phyloP scores from a whole-genome alignment of 1,284 basidiomycete genomes.

The Quambalaria eucalypti region DNA sequence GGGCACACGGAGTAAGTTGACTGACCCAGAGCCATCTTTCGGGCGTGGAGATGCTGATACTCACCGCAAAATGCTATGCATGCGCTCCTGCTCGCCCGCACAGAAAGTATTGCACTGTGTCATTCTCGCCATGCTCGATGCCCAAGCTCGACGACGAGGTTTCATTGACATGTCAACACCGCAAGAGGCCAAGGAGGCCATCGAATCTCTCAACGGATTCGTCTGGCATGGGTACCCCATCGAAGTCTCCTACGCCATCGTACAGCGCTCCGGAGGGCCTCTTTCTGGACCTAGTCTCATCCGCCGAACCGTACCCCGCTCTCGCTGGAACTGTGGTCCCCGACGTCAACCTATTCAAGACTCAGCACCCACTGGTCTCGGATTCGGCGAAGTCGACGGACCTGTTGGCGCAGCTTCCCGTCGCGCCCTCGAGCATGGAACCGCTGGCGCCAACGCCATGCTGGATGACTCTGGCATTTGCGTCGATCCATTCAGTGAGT shows the following conservation, averaged over 20 bases:
- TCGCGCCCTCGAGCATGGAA: neutral
- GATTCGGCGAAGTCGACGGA: neutral
- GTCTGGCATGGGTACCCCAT: slow-evolving; percentile 43
- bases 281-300: slow-evolving; percentile 17
- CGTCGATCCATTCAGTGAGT: neutral
- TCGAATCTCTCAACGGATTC: slow-evolving; percentile 30
- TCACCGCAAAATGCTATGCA: too few relatives aligned
- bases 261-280: slow-evolving; percentile 39
- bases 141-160: slow-evolving; percentile 40
- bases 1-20: slow-evolving; percentile 25
- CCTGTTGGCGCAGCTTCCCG: neutral
- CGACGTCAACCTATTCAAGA: slow-evolving; percentile 5
- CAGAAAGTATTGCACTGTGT: slow-evolving; percentile 41
- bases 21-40: too few relatives aligned
- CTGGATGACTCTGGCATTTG: neutral
- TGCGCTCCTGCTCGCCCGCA: too few relatives aligned
- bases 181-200: slow-evolving; percentile 28
- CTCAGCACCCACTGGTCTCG: slow-evolving; percentile 8
- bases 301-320: slow-evolving; percentile 23
- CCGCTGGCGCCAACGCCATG: neutral
- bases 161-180: slow-evolving; percentile 43
- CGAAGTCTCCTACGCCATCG: slow-evolving; percentile 44
- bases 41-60: too few relatives aligned
- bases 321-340: slow-evolving; percentile 22
- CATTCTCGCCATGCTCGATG: slow-evolving; percentile 43